Evolutionary conservation across 495 filamentous ascomycete genomes (phyloP), one percentile per base, ranked within the genome.

Genomic region (Penicillium odoratum): DNA sequence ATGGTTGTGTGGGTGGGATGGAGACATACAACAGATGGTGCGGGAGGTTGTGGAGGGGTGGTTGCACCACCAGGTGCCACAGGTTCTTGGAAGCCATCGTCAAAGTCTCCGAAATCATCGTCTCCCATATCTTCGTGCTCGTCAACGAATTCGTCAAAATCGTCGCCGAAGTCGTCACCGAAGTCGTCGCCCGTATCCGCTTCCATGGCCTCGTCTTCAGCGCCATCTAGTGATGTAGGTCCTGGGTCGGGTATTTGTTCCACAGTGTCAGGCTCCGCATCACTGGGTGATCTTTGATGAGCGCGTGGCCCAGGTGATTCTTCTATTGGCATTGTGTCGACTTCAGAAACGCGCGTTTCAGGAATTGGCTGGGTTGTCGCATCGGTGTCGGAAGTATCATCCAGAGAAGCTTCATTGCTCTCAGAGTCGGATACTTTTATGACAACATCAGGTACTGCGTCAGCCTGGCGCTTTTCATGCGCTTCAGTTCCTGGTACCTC

Each of bases 91-190:
- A 92, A 92, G 47, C 83, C 91, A 65, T 93, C 90, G 66, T 90
- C 91, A 76, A 98, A 98, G 70, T 96, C 92, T 49, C 85, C 91
- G 80, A 93, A 93, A 72, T 94, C 92, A 60, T 85, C 84, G 43
- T 80, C 80, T 36, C 69, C 77, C 59, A 80, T 84, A 60, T 84
- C 83, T 53, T 86, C 85, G 52, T 81, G 83, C 42, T 87, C 90
- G 69, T 91, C 92, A 68, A 93, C 92, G 69, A 98, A 97, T 64
- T 97, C 93, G 72, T 97, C 94, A 83, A 98, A 97, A 57, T 96
- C 93, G 67, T 94, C 93, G 25, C 71, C 81, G 48, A 59, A 52
- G 7, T 96, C 93, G 67, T 94, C 93, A 21, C 71, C 81, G 48
- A 59, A 52, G 7, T 63, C 51, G 8, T 61, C 52, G 34, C 70